phyloP scores from a whole-genome alignment of 2,329 filamentous ascomycete species.

The Apiospora phragmitis region DNA sequence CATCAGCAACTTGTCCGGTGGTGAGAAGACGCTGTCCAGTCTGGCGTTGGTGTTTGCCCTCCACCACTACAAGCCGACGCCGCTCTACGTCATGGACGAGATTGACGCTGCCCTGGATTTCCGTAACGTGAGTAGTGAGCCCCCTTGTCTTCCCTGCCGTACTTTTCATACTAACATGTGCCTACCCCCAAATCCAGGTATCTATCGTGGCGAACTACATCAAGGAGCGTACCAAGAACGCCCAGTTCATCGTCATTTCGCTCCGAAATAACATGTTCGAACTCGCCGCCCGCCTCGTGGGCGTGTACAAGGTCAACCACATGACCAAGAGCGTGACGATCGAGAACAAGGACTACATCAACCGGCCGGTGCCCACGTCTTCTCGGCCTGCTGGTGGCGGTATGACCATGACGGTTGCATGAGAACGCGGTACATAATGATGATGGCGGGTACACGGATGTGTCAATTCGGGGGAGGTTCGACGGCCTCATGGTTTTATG shows the following conservation, averaged over 20 bases:
- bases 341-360: constrained; percentile 78
- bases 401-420: neutral
- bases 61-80: constrained; percentile 97
- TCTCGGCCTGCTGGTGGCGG: neutral
- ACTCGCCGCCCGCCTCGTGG: constrained; percentile 89
- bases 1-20: constrained; percentile 91
- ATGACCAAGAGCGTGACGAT: constrained; percentile 95
- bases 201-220: constrained; percentile 99
- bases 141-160: no score
- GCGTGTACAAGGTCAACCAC: constrained; percentile 99
- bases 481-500: neutral
- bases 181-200: constrained; percentile 63
- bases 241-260: constrained; percentile 98
- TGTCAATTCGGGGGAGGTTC: neutral
- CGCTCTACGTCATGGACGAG: constrained; percentile 99
- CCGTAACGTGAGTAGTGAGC: constrained; percentile 73
- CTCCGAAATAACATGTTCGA: constrained; percentile 99
- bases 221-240: constrained; percentile 98
- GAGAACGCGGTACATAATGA: neutral
- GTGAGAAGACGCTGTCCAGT: constrained; percentile 94
- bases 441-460: neutral
- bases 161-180: neutral
- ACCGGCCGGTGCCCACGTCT: constrained; percentile 16
- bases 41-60: constrained; percentile 95
- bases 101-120: constrained; percentile 98